Conservation (phyloP, 495 filamentous ascomycete species). For the Penicillium mononematosum region DNA sequence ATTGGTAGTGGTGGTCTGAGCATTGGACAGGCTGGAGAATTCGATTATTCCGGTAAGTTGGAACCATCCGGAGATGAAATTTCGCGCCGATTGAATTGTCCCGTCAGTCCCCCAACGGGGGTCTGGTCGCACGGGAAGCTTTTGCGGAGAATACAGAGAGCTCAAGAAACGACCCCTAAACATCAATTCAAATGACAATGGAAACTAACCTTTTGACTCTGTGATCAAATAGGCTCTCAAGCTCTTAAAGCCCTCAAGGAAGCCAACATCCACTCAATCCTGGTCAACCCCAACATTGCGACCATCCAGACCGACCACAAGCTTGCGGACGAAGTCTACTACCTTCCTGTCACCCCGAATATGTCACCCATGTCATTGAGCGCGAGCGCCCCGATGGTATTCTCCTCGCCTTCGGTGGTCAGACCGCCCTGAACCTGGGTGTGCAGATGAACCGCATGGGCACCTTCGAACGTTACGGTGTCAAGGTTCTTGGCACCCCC, state of each 20-base stretch:
- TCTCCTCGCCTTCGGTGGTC: slow-evolving; percentile 92
- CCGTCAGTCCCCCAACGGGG: not conserved
- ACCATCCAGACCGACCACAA: slow-evolving; percentile 99
- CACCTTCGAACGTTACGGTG: slow-evolving; percentile 89
- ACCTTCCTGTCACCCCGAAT: slow-evolving; percentile 95
- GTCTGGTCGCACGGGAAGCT: slow-evolving; percentile 9
- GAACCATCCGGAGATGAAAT: not conserved
- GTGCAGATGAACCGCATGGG: slow-evolving; percentile 97
- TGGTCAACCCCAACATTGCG: slow-evolving; percentile 98
- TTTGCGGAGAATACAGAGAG: slow-evolving; percentile 13
- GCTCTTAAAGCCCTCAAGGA: slow-evolving; percentile 97
- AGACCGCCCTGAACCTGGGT: slow-evolving; percentile 93
- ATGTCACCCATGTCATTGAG: slow-evolving; percentile 94
- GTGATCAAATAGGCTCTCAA: slow-evolving; percentile 67
- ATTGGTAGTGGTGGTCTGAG: slow-evolving; percentile 91
- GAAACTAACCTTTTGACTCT: slow-evolving; percentile 14
- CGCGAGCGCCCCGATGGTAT: slow-evolving; percentile 92
- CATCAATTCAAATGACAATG: not conserved
- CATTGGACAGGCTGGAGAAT: slow-evolving; percentile 96
- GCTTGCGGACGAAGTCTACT: slow-evolving; percentile 96
- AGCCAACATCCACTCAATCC: slow-evolving; percentile 87
- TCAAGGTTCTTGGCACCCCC: slow-evolving; percentile 91
- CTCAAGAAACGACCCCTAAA: not conserved
- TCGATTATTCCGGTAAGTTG: slow-evolving; percentile 87
- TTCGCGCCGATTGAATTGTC: not conserved